Conservation (phyloP, 768 basidiomycete species). For the Lactarius tabidus region DNA sequence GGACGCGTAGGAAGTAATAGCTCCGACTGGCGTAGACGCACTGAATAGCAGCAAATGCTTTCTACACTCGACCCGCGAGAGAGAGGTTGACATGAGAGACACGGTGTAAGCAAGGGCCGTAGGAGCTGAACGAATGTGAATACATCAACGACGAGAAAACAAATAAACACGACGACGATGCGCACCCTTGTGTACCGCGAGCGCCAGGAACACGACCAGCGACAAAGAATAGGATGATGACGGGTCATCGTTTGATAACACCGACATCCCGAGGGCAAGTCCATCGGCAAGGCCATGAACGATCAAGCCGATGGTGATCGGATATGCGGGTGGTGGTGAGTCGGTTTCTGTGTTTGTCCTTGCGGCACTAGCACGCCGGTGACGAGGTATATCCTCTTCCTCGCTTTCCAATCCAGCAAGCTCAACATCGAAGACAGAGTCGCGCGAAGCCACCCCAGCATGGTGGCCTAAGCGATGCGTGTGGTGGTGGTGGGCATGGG, state of each 20-base stretch:
- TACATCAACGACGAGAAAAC: neutral
- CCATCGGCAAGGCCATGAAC: conserved; percentile 92
- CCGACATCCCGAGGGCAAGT: conserved; percentile 82
- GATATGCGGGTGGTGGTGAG: conserved; percentile 45
- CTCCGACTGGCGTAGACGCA: conserved; percentile 77
- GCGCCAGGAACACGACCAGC: conserved; percentile 83
- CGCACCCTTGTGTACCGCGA: conserved; percentile 86
- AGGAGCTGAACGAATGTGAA: conserved; percentile 54
- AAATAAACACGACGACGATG: neutral
- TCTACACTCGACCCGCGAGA: conserved; percentile 64
- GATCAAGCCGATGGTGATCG: conserved; percentile 81
- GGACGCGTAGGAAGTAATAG: conserved; percentile 68
- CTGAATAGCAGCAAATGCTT: conserved; percentile 76
- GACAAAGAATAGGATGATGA: conserved; percentile 51
- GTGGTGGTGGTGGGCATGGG: conserved; percentile 44
- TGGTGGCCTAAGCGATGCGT: conserved; percentile 28
- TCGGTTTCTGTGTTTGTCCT: conserved; percentile 7
- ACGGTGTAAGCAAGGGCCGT: conserved; percentile 87
- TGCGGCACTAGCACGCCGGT: conserved; percentile 19
- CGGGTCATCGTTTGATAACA: conserved; percentile 36
- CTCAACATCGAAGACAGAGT: conserved; percentile 58
- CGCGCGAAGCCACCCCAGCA: conserved; percentile 25
- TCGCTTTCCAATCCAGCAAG: conserved; percentile 53
- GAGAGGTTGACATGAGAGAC: conserved; percentile 72
- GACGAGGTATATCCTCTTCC: conserved; percentile 30